Evolutionary conservation across 805 yeast species (phyloP).

Genomic region (Candida koratica): DNA sequence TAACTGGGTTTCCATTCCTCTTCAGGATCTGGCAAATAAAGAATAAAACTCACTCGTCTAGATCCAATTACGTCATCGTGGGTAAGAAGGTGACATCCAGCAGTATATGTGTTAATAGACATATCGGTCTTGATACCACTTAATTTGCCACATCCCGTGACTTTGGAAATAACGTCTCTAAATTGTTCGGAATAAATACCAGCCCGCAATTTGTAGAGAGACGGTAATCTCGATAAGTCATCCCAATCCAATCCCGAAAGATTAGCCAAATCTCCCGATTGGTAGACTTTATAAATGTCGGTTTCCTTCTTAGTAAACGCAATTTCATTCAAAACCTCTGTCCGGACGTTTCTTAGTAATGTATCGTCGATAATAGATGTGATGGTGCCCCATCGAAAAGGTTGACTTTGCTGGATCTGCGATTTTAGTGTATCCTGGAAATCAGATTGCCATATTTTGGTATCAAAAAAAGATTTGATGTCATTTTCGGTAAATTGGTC

Average conservation of each 20-base stretch:
- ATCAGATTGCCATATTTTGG: constrained; percentile 43
- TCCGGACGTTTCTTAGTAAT: constrained; percentile 71
- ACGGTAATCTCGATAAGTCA: constrained; percentile 70
- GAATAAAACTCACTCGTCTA: constrained; percentile 85
- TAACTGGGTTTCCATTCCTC: constrained; percentile 83
- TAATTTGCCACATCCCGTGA: constrained; percentile 84
- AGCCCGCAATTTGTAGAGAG: constrained; percentile 71
- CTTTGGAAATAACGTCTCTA: constrained; percentile 68
- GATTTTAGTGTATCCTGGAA: constrained; percentile 39
- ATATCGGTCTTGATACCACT: constrained; percentile 91
- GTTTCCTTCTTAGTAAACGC: constrained; percentile 95
- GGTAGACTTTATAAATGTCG: constrained; percentile 89
- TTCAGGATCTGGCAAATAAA: constrained; percentile 91
- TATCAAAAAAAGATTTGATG: constrained; percentile 41
- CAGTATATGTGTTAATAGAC: constrained; percentile 85
- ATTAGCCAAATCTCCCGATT: constrained; percentile 89
- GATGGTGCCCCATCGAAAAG: constrained; percentile 90
- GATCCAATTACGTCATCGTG: constrained; percentile 99
- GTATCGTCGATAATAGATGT: constrained; percentile 69
- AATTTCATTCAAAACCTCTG: constrained; percentile 76
- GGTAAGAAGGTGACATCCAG: constrained; percentile 89
- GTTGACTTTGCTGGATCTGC: constrained; percentile 55
- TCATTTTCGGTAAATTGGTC: constrained; percentile 27
- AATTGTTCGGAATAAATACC: constrained; percentile 86
- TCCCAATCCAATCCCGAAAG: constrained; percentile 77